Evolutionary conservation across 176 grass and related monocot species (phyloP).

Genomic region (Cymbopogon citratus): DNA sequence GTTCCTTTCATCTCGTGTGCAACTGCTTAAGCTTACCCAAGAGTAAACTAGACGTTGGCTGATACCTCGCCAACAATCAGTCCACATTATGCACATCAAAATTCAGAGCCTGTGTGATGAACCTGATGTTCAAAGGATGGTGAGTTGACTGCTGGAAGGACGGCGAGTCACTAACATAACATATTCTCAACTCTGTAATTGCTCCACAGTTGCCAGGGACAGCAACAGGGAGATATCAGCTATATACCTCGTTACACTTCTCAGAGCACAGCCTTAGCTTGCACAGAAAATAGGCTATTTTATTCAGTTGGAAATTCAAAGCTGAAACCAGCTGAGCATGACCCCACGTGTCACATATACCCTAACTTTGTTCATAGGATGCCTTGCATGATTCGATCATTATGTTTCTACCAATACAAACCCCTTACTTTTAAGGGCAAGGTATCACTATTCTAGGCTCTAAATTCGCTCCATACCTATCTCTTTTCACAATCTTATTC

Average conservation of each 20-base stretch:
- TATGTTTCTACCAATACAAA: slow-evolving; percentile 3
- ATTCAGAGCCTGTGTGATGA: neutral
- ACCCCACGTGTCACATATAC: neutral
- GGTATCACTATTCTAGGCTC: neutral
- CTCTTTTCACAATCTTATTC: neutral
- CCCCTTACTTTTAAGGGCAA: slow-evolving; percentile 11
- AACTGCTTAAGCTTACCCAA: neutral
- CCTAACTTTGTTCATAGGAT: neutral
- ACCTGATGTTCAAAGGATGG: neutral
- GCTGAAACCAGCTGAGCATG: neutral
- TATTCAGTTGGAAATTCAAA: neutral
- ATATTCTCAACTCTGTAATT: neutral
- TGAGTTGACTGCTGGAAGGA: neutral
- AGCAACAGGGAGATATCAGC: neutral
- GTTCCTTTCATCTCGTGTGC: neutral
- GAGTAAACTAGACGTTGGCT: neutral
- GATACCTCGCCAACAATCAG: neutral
- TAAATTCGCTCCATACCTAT: too few relatives aligned
- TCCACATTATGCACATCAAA: neutral
- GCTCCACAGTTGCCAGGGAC: neutral
- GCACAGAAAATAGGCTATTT: neutral
- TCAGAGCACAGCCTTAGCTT: neutral
- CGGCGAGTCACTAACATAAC: too few relatives aligned
- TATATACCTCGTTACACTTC: neutral
- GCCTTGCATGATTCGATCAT: neutral